A percentile compares a stretch with the other conserved stretches of the same genome.
Conservation (phyloP, 2,329 filamentous ascomycete species). For the Ceratocystiopsis minuta region DNA sequence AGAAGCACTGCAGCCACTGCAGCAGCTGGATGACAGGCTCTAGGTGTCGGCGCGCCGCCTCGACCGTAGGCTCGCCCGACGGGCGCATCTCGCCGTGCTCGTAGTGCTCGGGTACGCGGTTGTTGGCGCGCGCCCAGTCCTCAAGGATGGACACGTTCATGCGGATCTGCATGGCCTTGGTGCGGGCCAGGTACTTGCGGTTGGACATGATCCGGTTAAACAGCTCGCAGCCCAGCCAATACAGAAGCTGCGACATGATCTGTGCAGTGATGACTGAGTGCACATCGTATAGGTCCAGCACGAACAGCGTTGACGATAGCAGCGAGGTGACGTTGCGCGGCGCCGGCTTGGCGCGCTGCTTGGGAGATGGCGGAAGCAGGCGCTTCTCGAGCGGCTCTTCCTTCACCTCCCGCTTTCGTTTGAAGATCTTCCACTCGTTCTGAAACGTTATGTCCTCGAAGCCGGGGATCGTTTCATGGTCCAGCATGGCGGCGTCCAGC, state of each 20-base stretch:
- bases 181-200: constrained; percentile 80
- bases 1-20: constrained; percentile 97
- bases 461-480: constrained; percentile 94
- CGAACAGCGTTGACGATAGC: constrained; percentile 87
- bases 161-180: constrained; percentile 98
- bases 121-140: constrained; percentile 90
- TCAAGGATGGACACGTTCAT: constrained; percentile 95
- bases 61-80: constrained; percentile 72
- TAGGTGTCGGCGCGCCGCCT: constrained; percentile 67
- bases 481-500: constrained; percentile 80
- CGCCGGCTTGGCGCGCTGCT: constrained; percentile 76
- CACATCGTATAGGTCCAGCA: constrained; percentile 95
- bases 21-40: constrained; percentile 82
- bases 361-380: constrained; percentile 81
- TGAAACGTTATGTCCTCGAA: constrained; percentile 95
- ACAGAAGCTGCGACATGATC: constrained; percentile 79
- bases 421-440: constrained; percentile 96
- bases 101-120: constrained; percentile 85
- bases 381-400: constrained; percentile 81
- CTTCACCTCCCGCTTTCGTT: constrained; percentile 76
- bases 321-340: constrained; percentile 92
- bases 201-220: constrained; percentile 98
- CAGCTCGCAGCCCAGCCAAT: constrained; percentile 89
- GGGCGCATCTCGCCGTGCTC: constrained; percentile 77
- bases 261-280: constrained; percentile 92